These are phyloP conservation scores for Aspergillus aculeatus DNA, from an alignment of 2,329 filamentous ascomycete genomes.

Conservation along the genomic window DNA sequence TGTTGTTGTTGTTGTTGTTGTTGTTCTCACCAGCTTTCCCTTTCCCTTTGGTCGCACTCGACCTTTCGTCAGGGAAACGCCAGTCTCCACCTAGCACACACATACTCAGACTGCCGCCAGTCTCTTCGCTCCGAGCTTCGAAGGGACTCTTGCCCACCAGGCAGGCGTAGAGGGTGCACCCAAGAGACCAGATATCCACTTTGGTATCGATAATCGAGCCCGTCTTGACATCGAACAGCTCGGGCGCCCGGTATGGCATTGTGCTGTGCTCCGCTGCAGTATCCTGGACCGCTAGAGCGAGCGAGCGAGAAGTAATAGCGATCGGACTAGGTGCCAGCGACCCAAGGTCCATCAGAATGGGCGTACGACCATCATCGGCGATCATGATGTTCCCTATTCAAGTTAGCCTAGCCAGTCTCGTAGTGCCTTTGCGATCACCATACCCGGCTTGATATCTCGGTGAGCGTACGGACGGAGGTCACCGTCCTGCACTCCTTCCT, in stretches of 20 bases:
- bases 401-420: background rate
- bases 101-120: slow-evolving; percentile 86
- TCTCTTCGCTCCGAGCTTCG: slow-evolving; percentile 93
- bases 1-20: slow-evolving; percentile 14
- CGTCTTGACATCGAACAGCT: slow-evolving; percentile 97
- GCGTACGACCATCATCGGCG: slow-evolving; percentile 79
- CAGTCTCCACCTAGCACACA: slow-evolving; percentile 93
- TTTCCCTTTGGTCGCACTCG: slow-evolving; percentile 61
- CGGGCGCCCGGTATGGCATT: slow-evolving; percentile 96
- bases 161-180: slow-evolving; percentile 96
- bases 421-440: slow-evolving; percentile 25
- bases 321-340: slow-evolving; percentile 85
- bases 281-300: slow-evolving; percentile 90
- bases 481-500: slow-evolving; percentile 67
- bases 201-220: slow-evolving; percentile 90
- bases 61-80: slow-evolving; percentile 85
- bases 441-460: slow-evolving; percentile 94
- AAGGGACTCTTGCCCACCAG: slow-evolving; percentile 96
- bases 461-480: slow-evolving; percentile 82
- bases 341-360: slow-evolving; percentile 96
- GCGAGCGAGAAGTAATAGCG: slow-evolving; percentile 82
- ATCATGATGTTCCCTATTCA: slow-evolving; percentile 89
- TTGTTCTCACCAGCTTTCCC: slow-evolving; percentile 43
- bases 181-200: slow-evolving; percentile 95
- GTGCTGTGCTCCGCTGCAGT: slow-evolving; percentile 93